These are phyloP conservation scores for Aureobasidium vineae DNA, from an alignment of 2,329 filamentous ascomycete species.

Conservation along the genomic window DNA sequence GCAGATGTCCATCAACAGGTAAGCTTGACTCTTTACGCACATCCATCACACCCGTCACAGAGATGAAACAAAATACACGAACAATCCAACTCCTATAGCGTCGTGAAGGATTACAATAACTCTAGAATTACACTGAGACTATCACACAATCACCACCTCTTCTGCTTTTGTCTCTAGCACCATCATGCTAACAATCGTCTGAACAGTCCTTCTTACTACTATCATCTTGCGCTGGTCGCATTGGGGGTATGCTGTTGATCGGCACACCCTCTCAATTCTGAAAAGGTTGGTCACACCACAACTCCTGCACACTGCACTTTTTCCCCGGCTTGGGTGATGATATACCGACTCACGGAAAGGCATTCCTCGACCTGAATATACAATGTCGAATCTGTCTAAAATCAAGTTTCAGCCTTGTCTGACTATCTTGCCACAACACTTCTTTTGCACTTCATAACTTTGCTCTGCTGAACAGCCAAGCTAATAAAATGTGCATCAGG, in stretches of 20 bases:
- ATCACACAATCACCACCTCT: background rate
- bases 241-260: background rate
- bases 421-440: conserved; percentile 39
- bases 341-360: conserved; percentile 59
- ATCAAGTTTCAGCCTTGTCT: conserved; percentile 69
- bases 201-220: conserved; percentile 1
- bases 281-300: conserved; percentile 25
- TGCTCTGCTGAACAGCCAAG: conserved; percentile 14
- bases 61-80: conserved; percentile 40
- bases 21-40: background rate
- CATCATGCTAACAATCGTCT: conserved; percentile 10
- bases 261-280: conserved; percentile 9
- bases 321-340: conserved; percentile 51
- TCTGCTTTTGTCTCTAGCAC: background rate
- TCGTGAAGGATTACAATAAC: conserved; percentile 52
- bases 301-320: conserved; percentile 1
- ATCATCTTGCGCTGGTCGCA: background rate
- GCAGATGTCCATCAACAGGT: background rate
- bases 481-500: conserved; percentile 28
- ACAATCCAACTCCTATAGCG: conserved; percentile 59
- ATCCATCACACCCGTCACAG: conserved; percentile 5
- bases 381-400: conserved; percentile 60
- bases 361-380: conserved; percentile 66
- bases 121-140: conserved; percentile 57
- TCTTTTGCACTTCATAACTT: conserved; percentile 17